These are phyloP conservation scores for Daldinia caldariorum DNA, from an alignment of 495 filamentous ascomycete species.

Conservation along the genomic window DNA sequence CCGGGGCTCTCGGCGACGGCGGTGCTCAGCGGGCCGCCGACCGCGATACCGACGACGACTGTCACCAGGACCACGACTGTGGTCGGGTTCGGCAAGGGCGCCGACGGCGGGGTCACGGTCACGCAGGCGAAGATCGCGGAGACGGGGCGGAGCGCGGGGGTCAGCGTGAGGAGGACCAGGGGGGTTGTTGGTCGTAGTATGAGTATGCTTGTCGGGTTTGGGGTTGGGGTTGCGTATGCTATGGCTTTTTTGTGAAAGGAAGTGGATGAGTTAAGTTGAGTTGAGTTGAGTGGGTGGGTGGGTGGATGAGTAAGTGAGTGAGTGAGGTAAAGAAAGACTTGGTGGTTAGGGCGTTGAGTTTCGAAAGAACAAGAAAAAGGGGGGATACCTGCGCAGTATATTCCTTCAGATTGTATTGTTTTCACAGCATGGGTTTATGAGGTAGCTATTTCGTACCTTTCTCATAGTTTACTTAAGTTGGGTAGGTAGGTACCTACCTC, in stretches of 20 bases:
- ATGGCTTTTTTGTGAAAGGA: slow-evolving; percentile 17
- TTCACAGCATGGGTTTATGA: neutral
- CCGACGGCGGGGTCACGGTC: slow-evolving; percentile 20
- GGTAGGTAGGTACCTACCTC: no score
- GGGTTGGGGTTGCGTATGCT: slow-evolving; percentile 11
- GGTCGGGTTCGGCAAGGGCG: neutral
- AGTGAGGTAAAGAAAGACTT: neutral
- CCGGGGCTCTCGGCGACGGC: slow-evolving; percentile 26
- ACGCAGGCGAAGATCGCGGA: slow-evolving; percentile 33
- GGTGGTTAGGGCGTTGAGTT: neutral
- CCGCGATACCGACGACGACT: neutral
- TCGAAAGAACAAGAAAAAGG: neutral
- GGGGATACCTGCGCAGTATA: neutral
- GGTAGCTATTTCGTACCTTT: neutral
- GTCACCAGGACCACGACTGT: neutral
- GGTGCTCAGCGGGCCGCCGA: slow-evolving; percentile 9
- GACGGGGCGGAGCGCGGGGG: slow-evolving; percentile 23
- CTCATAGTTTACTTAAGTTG: neutral
- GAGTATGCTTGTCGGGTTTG: no score
- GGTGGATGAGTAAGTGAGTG: no score
- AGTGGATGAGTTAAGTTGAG: slow-evolving; percentile 27
- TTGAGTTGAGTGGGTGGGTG: no score
- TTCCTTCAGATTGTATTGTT: neutral
- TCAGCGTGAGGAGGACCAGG: neutral
- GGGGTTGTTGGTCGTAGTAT: no score